Evolutionary conservation across 2,329 filamentous ascomycete genomes (phyloP).

Genomic region (Phialophora tarda): DNA sequence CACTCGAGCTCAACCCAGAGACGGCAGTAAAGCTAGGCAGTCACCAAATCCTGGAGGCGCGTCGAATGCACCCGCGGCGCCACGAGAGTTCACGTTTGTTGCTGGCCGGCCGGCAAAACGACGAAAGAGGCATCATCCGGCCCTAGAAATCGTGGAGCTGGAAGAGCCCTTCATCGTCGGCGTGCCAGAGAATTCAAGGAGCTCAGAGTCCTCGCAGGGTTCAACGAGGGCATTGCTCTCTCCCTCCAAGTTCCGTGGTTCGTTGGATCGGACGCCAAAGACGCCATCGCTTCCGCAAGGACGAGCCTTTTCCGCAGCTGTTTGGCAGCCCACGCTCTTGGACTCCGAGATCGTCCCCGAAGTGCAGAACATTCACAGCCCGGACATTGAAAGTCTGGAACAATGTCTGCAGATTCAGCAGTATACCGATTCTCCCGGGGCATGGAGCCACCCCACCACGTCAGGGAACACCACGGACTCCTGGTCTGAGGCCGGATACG

Average conservation of each 20-base stretch:
- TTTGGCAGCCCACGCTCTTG: slow-evolving; percentile 5
- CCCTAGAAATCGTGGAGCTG: background rate
- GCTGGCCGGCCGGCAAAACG: slow-evolving; percentile 19
- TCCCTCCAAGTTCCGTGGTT: background rate
- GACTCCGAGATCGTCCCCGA: slow-evolving; percentile 4
- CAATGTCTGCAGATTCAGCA: slow-evolving; percentile 28
- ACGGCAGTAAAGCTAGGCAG: background rate
- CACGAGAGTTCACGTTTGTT: slow-evolving; percentile 22
- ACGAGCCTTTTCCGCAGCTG: background rate
- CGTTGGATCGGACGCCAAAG: background rate
- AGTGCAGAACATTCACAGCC: background rate
- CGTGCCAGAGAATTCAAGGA: background rate
- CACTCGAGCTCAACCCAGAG: background rate
- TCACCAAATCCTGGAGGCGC: background rate
- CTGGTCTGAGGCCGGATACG: background rate
- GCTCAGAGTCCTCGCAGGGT: background rate
- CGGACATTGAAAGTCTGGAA: slow-evolving; percentile 23
- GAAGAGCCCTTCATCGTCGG: background rate
- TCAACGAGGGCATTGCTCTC: background rate
- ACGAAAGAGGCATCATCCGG: slow-evolving; percentile 9
- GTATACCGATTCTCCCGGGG: background rate
- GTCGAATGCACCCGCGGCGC: background rate
- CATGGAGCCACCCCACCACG: slow-evolving; percentile 10
- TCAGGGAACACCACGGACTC: slow-evolving; percentile 5
- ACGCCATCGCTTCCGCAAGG: background rate